Percentiles rank a stretch among this genome's conserved stretches.
Evolutionary conservation across 1,139 yeast genomes (phyloP).

Genomic region (Pichia sp.): DNA sequence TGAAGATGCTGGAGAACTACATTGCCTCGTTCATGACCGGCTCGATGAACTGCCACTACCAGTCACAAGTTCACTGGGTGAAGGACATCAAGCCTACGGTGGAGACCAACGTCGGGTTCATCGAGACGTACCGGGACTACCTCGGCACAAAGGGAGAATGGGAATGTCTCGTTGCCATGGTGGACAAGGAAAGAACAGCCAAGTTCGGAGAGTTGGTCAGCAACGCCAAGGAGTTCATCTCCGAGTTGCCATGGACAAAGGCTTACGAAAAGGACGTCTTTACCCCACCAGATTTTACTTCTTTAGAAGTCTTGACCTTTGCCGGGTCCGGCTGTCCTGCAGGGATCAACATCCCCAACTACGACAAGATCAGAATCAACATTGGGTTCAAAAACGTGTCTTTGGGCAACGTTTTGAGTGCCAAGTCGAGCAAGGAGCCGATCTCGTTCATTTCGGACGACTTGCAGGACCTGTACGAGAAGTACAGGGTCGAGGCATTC

Average conservation of each 20-base stretch:
- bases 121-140: constrained; percentile 90
- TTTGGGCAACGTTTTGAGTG: constrained; percentile 76
- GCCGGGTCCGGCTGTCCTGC: constrained; percentile 91
- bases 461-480: constrained; percentile 55
- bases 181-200: constrained; percentile 78
- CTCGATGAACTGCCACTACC: constrained; percentile 78
- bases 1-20: constrained; percentile 59
- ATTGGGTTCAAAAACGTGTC: constrained; percentile 87
- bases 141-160: constrained; percentile 91
- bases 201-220: constrained; percentile 68
- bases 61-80: constrained; percentile 84
- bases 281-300: constrained; percentile 88
- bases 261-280: constrained; percentile 78
- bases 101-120: constrained; percentile 84
- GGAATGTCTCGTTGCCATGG: constrained; percentile 93
- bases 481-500: constrained; percentile 76
- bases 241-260: constrained; percentile 68
- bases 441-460: constrained; percentile 57
- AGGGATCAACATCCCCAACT: constrained; percentile 88
- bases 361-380: constrained; percentile 79
- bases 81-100: constrained; percentile 79
- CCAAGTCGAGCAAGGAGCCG: constrained; percentile 67
- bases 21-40: constrained; percentile 73
- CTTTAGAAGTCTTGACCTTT: constrained; percentile 82
- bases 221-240: constrained; percentile 60